Evolutionary conservation across 208 protist genomes (phyloP), one percentile per base, ranked within the genome.

Genomic region (Zelonia costaricensis): DNA sequence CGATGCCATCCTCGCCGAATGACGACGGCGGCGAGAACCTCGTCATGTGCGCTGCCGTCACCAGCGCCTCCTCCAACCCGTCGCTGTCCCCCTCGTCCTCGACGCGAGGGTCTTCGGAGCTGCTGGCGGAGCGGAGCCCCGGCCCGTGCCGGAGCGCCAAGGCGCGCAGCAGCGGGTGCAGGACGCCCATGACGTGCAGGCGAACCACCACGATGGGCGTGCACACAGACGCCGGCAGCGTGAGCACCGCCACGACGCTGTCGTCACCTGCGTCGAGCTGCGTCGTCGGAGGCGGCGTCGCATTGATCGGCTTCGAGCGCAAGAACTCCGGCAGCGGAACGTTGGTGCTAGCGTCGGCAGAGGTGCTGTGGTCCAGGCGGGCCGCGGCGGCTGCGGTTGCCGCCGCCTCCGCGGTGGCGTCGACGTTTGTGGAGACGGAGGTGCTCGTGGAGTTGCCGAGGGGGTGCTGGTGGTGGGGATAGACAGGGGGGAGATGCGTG

Each of bases 141-240:
- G 46, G 46, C 57, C 7, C 31, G 58, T 31, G 18, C 13, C 38
- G 23, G 25, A 39, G 40, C 15, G 66, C 42, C 3, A 70, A 35
- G 55, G 64, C 55, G 27, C 36, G 51, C n/a, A 72, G 58, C 7
- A 72, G 66, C 28, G 66, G 66, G 28, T 72, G 66, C 51, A 72
- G 58, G 13, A 72, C 7, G 23, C 30, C 39, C 56, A 72, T 33
- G 3, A 57, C 66, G 8, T 72, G 66, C n/a, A 72, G 52, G 40
- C 66, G 66, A 5, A 52, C 56, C 15, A 55, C 66, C 1, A 65
- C 51, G 8, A 72, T 33, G 0, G 66, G 66, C 18, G 52, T 72
- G 44, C 66, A 72, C 18, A 72, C 44, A 13, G 66, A 64, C 20
- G 36, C 33, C 18, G 66, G 66, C 15, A 72, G 38, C 3, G 66